Base-by-base conservation (phyloP, 306 rosid genomes). In the Lupinus albus region DNA sequence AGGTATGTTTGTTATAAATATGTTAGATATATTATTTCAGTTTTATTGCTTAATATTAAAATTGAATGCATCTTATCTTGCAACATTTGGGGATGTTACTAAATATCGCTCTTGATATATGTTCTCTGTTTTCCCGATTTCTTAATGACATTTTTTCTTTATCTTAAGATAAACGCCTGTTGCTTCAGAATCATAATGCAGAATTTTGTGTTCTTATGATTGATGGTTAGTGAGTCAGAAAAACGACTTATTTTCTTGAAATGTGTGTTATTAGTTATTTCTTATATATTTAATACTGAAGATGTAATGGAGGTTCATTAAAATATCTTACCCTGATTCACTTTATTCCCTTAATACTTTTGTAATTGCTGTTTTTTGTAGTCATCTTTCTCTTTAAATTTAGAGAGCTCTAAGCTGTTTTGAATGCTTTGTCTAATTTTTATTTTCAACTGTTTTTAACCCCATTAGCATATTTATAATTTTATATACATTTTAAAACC, bases 1-100 rank as follows among this genome's bases (percentile, higher is more conserved):
- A 92, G 95, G 98, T 92, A 82, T 2, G 66, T 38, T 54, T 70
- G 38, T 70, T 68, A 59, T 42, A 25, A 49, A 47, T 63, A 42
- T 51, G 53, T 67, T 33, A 45, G 12, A 46, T 50, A 25, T 25
- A 25, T 25, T 49, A 50, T 66, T 66, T 36, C 63, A 47, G 45
- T 17, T 15, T 58, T 33, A 14, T 57, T 47, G 36, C 35, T 15
- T 21, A 20, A 42, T 42, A 33, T 56, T n/a, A 44, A 52, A 16
- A 71, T 21, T 45, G 49, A 57, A 42, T 79, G 73, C 45, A 4
- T 51, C 8, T 30, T 11, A 8, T 51, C 8, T 30, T 7, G 8
- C 72, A 60, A 62, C 47, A 63, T 20, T 30, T 49, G 28, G 14
- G 48, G 64, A 25, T 30, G 69, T 56, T 30, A 59, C 44, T 53